phyloP scores from a whole-genome alignment of 177 flowering plant genomes.

The Vitis hybrid region DNA sequence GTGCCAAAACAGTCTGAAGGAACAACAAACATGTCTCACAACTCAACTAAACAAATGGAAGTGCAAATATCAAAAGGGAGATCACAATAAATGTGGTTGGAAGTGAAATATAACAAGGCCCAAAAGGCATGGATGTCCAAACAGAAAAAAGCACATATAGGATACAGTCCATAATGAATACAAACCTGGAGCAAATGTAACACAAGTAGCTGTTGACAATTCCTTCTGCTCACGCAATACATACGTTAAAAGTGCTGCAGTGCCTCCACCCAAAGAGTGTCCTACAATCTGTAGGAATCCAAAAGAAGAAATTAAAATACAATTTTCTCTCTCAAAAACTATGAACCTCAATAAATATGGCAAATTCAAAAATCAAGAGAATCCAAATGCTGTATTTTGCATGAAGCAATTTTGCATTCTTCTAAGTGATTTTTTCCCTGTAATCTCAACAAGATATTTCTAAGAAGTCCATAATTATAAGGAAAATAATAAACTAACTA shows the following conservation, averaged over 20 bases:
- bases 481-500: too few species aligned
- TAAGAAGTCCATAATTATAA: too few species aligned
- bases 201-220: constrained; percentile 72
- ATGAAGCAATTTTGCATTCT: too few species aligned
- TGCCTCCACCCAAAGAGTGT: constrained; percentile 98
- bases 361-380: too few species aligned
- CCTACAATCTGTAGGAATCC: constrained; percentile 73
- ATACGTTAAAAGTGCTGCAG: constrained; percentile 91
- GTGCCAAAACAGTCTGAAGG: neutral
- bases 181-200: constrained; percentile 97
- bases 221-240: constrained; percentile 80
- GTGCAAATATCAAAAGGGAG: neutral
- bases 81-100: neutral
- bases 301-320: neutral
- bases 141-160: neutral
- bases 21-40: neutral
- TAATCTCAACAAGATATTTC: too few species aligned
- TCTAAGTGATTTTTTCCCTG: too few species aligned
- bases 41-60: neutral
- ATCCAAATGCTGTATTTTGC: too few species aligned
- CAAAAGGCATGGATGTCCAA: neutral
- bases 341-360: neutral
- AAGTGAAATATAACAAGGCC: neutral
- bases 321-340: neutral
- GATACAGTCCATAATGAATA: neutral